Conservation (phyloP, 352 stramenopile genomes). For the Pythium graminicola region DNA sequence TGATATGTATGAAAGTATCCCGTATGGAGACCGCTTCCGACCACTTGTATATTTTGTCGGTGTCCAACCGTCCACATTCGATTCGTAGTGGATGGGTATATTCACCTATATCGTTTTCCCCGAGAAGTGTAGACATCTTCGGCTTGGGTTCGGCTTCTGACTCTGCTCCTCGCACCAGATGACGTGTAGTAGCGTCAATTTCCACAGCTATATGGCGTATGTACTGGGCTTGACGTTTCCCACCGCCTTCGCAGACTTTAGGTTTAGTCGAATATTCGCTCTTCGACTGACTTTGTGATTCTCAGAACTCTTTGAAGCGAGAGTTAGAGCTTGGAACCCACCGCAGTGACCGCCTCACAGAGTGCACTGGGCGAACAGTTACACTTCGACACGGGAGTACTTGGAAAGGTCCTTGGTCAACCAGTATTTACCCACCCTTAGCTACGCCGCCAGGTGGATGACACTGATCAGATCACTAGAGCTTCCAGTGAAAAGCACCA, state of each 20-base stretch:
- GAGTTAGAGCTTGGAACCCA: slow-evolving; percentile 3
- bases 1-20: not conserved
- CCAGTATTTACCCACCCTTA: not conserved
- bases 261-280: not conserved
- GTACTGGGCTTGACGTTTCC: not conserved
- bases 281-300: not conserved
- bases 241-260: not conserved
- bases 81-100: not conserved
- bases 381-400: not conserved
- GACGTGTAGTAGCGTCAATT: slow-evolving; percentile 1
- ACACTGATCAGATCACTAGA: not conserved
- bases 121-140: no score
- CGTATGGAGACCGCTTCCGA: not conserved
- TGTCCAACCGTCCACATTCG: not conserved
- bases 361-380: not conserved
- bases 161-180: not conserved
- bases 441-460: not conserved
- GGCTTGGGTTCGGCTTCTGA: not conserved
- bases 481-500: not conserved
- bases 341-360: not conserved
- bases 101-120: no score
- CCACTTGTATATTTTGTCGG: not conserved
- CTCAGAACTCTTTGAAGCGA: not conserved
- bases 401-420: not conserved
- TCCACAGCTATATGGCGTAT: not conserved